Base-by-base conservation (phyloP, 2,329 filamentous ascomycete species). In the Botrytis tulipae region DNA sequence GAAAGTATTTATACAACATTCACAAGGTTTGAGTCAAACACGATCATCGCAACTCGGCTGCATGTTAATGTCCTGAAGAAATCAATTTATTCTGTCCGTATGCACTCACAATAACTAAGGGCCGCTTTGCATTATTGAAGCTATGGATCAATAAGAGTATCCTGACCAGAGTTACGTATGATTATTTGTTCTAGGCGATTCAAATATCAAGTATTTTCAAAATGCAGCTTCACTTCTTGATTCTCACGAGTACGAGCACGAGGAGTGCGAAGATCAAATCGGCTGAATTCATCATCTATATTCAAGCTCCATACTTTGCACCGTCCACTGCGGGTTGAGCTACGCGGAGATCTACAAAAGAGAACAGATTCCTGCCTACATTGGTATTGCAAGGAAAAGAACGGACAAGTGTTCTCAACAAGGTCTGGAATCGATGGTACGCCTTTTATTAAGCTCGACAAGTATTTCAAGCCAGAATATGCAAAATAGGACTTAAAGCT, bases 151-250 rank as follows among this genome's bases (percentile, higher is more conserved):
- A 51, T 9, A 12, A 4, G 22, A 51, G 46, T 12, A 12, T 51
- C 4, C 25, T 51, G 10, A 14, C 9, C 22, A 25, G 22, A 51
- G 1, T 1, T 5, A 51, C 0, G 3, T 25, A 2, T 25, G 5
- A 25, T 14, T 6, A 4, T 5, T 51, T 12, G 3, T 14, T 51
- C 5, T 25, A 12, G 20, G 20, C 4, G 7, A 10, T 48, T 1
- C 0, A 4, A 6, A 10, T 25, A 25, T 25, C 1, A 51, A 51
- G 0, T 25, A 12, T 5, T n/a, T 51, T n/a, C 48, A 51, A n/a
- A 51, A n/a, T 51, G 4, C 12, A 51, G 10, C 25, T n/a, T 51
- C 25, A 51, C 25, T 51, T 51, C 46, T 25, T 12, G 48, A 22
- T 14, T 51, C 25, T 51, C 9, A 25, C 25, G 1, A 14, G 10